phyloP scores from a whole-genome alignment of 2,329 filamentous ascomycete species.

The Arthrobotrys sphaeroides region DNA sequence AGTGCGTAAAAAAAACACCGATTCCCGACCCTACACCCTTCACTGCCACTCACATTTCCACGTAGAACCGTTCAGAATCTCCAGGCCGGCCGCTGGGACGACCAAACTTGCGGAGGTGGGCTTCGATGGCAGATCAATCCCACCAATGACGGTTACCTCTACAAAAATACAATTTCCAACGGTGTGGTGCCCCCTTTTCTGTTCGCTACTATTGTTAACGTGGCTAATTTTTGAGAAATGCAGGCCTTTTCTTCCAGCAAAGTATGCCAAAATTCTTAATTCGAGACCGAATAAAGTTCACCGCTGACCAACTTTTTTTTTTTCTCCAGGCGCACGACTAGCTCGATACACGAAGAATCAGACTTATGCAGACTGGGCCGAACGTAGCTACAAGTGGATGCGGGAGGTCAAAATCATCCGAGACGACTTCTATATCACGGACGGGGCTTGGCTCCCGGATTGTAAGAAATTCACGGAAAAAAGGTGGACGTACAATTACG shows the following conservation, averaged over 20 bases:
- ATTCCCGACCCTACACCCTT: slow-evolving; percentile 62
- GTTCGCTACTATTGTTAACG: slow-evolving; percentile 61
- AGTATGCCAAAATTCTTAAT: neutral
- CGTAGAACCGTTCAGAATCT: slow-evolving; percentile 83
- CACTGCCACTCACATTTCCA: slow-evolving; percentile 73
- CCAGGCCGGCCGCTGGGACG: slow-evolving; percentile 78
- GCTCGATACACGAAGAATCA: slow-evolving; percentile 67
- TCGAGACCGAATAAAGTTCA: neutral
- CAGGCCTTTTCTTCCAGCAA: slow-evolving; percentile 46
- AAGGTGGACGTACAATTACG: slow-evolving; percentile 75
- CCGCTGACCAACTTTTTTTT: neutral
- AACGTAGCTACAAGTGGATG: slow-evolving; percentile 72
- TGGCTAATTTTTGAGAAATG: slow-evolving; percentile 47
- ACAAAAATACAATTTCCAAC: slow-evolving; percentile 70
- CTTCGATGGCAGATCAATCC: slow-evolving; percentile 86
- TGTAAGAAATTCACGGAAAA: slow-evolving; percentile 71
- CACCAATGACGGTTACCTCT: slow-evolving; percentile 74
- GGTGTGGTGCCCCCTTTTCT: slow-evolving; percentile 61
- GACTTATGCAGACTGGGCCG: slow-evolving; percentile 72
- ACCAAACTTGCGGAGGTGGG: slow-evolving; percentile 74
- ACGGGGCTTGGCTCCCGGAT: slow-evolving; percentile 69
- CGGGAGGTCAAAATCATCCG: slow-evolving; percentile 69
- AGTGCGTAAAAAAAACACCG: slow-evolving; percentile 59
- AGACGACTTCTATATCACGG: slow-evolving; percentile 71
- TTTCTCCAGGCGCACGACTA: slow-evolving; percentile 60